phyloP scores from a whole-genome alignment of 2,329 filamentous ascomycete genomes.

The Pseudogymnoascus sp. region DNA sequence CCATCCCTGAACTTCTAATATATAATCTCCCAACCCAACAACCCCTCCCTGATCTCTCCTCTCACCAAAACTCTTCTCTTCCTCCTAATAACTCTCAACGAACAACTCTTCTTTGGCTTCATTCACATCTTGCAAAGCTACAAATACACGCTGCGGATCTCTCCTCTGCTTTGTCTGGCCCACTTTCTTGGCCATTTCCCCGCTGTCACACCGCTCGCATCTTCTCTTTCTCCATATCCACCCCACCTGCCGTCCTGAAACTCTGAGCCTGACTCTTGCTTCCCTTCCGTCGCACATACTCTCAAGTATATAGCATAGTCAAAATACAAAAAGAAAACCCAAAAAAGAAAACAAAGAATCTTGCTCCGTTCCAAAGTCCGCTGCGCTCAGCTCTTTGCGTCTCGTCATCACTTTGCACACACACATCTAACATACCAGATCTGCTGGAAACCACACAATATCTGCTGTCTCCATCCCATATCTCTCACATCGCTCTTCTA shows the following conservation, averaged over 20 bases:
- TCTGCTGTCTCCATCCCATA: neutral
- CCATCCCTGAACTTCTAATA: neutral
- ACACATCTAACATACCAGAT: constrained; percentile 25
- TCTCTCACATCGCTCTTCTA: constrained; percentile 13
- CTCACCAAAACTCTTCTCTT: constrained; percentile 2
- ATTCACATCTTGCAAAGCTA: constrained; percentile 6
- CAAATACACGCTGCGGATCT: constrained; percentile 14
- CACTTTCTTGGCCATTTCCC: constrained; percentile 11
- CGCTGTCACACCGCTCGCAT: constrained; percentile 12
- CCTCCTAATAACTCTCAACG: neutral
- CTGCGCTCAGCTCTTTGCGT: constrained; percentile 22
- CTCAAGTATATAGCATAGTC: constrained; percentile 39
- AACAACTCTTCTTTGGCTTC: constrained; percentile 12
- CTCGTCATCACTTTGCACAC: constrained; percentile 15
- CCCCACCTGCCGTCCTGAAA: constrained; percentile 19
- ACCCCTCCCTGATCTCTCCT: constrained; percentile 4
- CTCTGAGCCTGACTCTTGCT: constrained; percentile 22
- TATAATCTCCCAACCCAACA: neutral
- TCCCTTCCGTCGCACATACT: constrained; percentile 34
- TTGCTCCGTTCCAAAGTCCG: constrained; percentile 29
- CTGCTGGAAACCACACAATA: neutral
- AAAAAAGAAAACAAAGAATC: constrained; percentile 17
- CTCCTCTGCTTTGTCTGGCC: constrained; percentile 11
- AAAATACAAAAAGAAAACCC: constrained; percentile 41
- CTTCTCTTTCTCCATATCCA: constrained; percentile 15